These are phyloP conservation scores for Pythium graminicola DNA, from an alignment of 352 stramenopile genomes.

Conservation along the genomic window DNA sequence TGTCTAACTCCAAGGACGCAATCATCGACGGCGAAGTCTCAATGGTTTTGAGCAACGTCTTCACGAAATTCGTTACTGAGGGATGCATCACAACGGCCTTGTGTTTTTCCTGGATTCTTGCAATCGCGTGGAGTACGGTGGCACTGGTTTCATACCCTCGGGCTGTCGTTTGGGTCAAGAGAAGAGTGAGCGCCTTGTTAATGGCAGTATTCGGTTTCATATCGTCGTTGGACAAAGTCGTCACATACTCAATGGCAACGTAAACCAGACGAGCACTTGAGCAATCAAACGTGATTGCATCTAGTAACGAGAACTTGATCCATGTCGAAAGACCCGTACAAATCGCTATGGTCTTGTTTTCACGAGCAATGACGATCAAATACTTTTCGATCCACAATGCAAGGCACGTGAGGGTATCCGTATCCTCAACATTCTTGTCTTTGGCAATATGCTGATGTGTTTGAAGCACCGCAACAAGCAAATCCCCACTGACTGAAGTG, in stretches of 20 bases:
- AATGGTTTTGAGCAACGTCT: slow-evolving; percentile 26
- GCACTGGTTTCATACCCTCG: slow-evolving; percentile 13
- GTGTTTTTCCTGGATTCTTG: slow-evolving; percentile 25
- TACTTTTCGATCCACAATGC: slow-evolving; percentile 25
- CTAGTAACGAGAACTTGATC: slow-evolving; percentile 15
- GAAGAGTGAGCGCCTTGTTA: slow-evolving; percentile 5
- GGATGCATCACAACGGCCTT: slow-evolving; percentile 2
- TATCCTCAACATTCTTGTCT: background rate
- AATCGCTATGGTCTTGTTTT: background rate
- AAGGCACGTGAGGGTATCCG: slow-evolving; percentile 25
- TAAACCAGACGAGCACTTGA: slow-evolving; percentile 9
- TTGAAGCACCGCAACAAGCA: slow-evolving; percentile 10
- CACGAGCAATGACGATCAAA: slow-evolving; percentile 6
- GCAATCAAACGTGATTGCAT: background rate
- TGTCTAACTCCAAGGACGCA: slow-evolving; percentile 1
- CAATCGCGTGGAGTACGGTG: slow-evolving; percentile 14
- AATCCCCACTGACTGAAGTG: background rate
- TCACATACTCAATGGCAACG: slow-evolving; percentile 7
- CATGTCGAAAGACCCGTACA: slow-evolving; percentile 3
- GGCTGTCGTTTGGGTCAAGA: slow-evolving; percentile 14
- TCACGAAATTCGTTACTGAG: slow-evolving; percentile 23
- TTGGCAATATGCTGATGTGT: slow-evolving; percentile 11
- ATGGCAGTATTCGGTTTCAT: background rate
- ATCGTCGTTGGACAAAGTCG: background rate
- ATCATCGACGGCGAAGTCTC: slow-evolving; percentile 7